Conservation (phyloP, 176 grass and related monocot genomes). For the Miscanthus lutarioriparius region DNA sequence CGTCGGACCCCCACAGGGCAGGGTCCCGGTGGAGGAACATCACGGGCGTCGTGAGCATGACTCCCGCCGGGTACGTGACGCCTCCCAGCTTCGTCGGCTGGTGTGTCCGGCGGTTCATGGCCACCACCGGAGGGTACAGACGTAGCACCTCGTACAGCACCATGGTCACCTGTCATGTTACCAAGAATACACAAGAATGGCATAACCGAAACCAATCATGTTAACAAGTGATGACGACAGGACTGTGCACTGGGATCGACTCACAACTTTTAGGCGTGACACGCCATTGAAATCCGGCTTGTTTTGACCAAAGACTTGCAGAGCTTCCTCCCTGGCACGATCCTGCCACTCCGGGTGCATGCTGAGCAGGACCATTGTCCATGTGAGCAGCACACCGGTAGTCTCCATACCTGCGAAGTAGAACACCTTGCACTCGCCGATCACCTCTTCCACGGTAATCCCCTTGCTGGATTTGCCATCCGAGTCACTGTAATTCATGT, state of each 20-base stretch:
- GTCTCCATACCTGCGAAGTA: constrained; percentile 93
- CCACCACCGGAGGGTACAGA: constrained; percentile 51
- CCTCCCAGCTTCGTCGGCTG: constrained; percentile 51
- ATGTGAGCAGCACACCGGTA: constrained; percentile 74
- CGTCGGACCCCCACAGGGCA: constrained; percentile 61
- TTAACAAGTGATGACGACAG: neutral
- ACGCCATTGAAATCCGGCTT: constrained; percentile 62
- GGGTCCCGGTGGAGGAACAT: constrained; percentile 59
- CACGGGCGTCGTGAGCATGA: constrained; percentile 46
- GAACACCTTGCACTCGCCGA: constrained; percentile 90
- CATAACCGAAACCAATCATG: neutral
- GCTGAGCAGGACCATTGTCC: constrained; percentile 64
- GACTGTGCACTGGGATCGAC: neutral
- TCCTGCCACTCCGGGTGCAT: constrained; percentile 87
- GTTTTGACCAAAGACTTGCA: constrained; percentile 39
- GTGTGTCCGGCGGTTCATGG: constrained; percentile 24
- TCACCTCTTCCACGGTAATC: constrained; percentile 65
- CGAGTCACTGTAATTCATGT: constrained; percentile 42
- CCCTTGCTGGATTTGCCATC: constrained; percentile 24
- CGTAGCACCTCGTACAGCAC: constrained; percentile 80
- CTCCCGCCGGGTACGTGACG: constrained; percentile 49
- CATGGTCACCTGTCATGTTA: constrained; percentile 59
- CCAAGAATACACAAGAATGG: neutral
- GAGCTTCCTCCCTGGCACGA: constrained; percentile 67
- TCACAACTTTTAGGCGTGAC: neutral